These are phyloP conservation scores for Hyphopichia pseudoburtonii DNA, from an alignment of 1,139 yeast species.

Conservation along the genomic window DNA sequence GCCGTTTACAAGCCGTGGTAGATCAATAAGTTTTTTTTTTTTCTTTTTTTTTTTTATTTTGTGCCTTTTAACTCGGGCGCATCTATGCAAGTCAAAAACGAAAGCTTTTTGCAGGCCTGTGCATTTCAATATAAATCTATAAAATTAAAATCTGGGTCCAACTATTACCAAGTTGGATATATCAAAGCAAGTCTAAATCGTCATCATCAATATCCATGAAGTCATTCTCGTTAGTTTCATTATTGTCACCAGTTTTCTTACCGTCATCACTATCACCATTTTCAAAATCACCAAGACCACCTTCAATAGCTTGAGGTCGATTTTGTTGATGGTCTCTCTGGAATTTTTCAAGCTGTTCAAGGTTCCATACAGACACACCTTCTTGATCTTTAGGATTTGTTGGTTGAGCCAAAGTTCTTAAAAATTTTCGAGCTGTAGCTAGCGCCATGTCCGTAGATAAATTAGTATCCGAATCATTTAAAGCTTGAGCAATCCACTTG, in stretches of 20 bases:
- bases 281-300: slow-evolving; percentile 17
- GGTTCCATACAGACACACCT: slow-evolving; percentile 92
- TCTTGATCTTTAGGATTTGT: slow-evolving; percentile 87
- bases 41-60: too few relatives aligned
- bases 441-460: slow-evolving; percentile 97
- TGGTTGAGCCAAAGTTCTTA: slow-evolving; percentile 94
- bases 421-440: slow-evolving; percentile 88
- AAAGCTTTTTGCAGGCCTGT: too few relatives aligned
- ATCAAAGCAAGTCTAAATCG: slow-evolving; percentile 39
- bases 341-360: slow-evolving; percentile 61
- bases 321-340: slow-evolving; percentile 51
- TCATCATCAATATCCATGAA: slow-evolving; percentile 52
- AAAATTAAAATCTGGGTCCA: too few relatives aligned
- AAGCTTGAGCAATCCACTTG: slow-evolving; percentile 94
- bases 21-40: not conserved
- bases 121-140: not conserved
- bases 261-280: slow-evolving; percentile 16
- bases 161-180: too few relatives aligned
- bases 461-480: slow-evolving; percentile 87
- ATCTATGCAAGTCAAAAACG: too few relatives aligned
- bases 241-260: slow-evolving; percentile 13
- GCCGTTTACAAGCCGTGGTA: too few relatives aligned
- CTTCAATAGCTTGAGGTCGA: slow-evolving; percentile 7
- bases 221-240: slow-evolving; percentile 21
- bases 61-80: too few relatives aligned